A percentile compares a stretch with the other conserved stretches of the same genome.
phyloP scores from a whole-genome alignment of 2,329 filamentous ascomycete species.

The Fonsecaea multimorphosa region DNA sequence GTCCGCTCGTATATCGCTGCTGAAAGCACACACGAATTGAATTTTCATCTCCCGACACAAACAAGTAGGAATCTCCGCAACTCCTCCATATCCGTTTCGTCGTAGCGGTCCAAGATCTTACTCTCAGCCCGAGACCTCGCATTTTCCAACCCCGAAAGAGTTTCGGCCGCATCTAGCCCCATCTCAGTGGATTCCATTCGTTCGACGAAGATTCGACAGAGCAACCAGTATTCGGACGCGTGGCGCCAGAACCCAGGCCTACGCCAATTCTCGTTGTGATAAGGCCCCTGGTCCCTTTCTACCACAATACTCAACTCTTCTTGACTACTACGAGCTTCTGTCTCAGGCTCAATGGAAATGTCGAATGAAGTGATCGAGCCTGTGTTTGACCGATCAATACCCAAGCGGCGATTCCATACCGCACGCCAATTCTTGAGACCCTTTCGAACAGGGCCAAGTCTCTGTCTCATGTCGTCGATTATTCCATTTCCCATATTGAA shows the following conservation, averaged over 20 bases:
- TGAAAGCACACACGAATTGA: neutral
- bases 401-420: constrained; percentile 40
- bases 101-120: neutral
- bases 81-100: constrained; percentile 2
- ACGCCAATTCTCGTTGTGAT: constrained; percentile 33
- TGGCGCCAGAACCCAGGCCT: constrained; percentile 41
- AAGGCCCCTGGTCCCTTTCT: neutral
- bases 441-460: constrained; percentile 34
- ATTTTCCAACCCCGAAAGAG: neutral
- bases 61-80: constrained; percentile 1
- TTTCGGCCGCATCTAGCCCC: neutral
- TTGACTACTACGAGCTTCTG: neutral
- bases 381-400: constrained; percentile 33
- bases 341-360: constrained; percentile 8
- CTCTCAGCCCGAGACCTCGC: neutral
- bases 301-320: neutral
- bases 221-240: constrained; percentile 42
- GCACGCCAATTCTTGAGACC: constrained; percentile 42
- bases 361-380: constrained; percentile 28
- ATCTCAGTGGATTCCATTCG: constrained; percentile 13
- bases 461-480: neutral
- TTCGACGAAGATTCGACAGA: constrained; percentile 39
- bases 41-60: neutral
- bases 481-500: constrained; percentile 9
- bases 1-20: no score